Base-by-base conservation (phyloP, 352 stramenopile species). In the Phytophthora chlamydospora region DNA sequence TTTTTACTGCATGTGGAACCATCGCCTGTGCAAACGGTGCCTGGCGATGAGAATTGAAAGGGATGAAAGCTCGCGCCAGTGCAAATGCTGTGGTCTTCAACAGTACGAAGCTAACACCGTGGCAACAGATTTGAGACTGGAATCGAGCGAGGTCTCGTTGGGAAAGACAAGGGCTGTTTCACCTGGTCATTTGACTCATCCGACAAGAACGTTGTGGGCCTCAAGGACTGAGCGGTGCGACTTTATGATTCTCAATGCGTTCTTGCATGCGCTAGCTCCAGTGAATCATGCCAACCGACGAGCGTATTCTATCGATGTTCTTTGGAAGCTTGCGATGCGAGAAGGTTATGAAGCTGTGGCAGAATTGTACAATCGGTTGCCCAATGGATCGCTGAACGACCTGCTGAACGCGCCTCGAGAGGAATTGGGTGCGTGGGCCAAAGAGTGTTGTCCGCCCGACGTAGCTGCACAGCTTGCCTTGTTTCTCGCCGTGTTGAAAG, bases 191-290 rank as follows among this genome's bases (percentile, higher is more conserved):
- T 32, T 2, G 24, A n/a, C 11, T 33, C 24, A 4, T 13, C 11
- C 41, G 11, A 33, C 29, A 35, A 34, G 29, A 49, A 34, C 6
- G 0, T 17, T 58, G 11, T 79, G 73, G 68, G 58, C 70, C 4
- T 33, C 36, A 3, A 31, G 19, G 0, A 53, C 38, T 8, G 78
- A 85, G 27, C 60, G 68, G 4, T 76, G 66, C 31, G 78, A 88
- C 45, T 80, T 81, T 43, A 14, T 88, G 7, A 57, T 88, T 27
- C 36, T 81, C 36, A 65, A 88, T 40, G 74, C 75, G 10, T 79
- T 80, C 21, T 66, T 88, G 38, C 81, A 90, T 34, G 72, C 62
- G 4, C 35, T 89, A 45, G 73, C 75, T 4, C 81, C 81, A 7
- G 61, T 72, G 2, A 66, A 60, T 19, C 75, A 83, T 40, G 50